phyloP scores from a whole-genome alignment of 768 basidiomycete genomes.

The Suillus subalutaceus region DNA sequence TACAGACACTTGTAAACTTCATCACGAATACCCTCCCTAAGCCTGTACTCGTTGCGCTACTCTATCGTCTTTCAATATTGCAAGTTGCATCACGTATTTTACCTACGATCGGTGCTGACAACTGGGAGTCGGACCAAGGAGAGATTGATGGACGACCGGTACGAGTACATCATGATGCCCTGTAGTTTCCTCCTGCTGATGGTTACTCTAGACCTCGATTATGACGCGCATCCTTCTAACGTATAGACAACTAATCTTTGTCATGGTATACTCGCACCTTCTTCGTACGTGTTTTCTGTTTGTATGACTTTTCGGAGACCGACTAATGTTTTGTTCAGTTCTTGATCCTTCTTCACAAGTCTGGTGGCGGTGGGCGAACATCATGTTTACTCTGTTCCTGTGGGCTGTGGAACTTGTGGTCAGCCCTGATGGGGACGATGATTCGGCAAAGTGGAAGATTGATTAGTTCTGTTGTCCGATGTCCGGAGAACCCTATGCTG shows the following conservation, averaged over 20 bases:
- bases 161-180: conserved; percentile 16
- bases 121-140: conserved; percentile 71
- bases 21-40: conserved; percentile 85
- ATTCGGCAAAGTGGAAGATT: conserved; percentile 76
- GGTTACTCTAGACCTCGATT: conserved; percentile 62
- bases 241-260: conserved; percentile 82
- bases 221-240: conserved; percentile 75
- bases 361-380: conserved; percentile 93
- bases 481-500: conserved; percentile 5
- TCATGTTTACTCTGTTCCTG: conserved; percentile 81
- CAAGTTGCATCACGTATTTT: conserved; percentile 83
- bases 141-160: conserved; percentile 73
- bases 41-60: conserved; percentile 75
- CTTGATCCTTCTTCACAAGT: conserved; percentile 89
- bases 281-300: conserved; percentile 55
- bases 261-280: conserved; percentile 86
- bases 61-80: conserved; percentile 80
- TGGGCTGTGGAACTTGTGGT: conserved; percentile 86
- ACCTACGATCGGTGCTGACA: conserved; percentile 81
- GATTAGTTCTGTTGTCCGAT: conserved; percentile 39
- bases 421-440: conserved; percentile 72
- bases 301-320: neutral
- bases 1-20: conserved; percentile 79
- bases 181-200: neutral
- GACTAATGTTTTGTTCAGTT: conserved; percentile 47